phyloP scores from a whole-genome alignment of 1,284 basidiomycete species.

The Schizophyllum amplum region DNA sequence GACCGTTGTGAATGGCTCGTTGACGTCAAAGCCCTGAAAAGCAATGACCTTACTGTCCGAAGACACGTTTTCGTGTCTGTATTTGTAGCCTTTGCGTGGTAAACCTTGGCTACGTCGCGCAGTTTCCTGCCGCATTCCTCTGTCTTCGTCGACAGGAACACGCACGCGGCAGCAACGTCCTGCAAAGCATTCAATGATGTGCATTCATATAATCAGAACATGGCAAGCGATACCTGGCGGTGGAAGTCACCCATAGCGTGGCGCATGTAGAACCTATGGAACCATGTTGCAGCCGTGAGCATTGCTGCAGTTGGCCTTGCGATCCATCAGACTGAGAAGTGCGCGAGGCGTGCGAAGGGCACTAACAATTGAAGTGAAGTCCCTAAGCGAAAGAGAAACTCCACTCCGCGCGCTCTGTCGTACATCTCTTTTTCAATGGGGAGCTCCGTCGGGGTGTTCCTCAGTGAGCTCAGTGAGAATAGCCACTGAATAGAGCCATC shows the following conservation, averaged over 20 bases:
- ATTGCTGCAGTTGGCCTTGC: conserved; percentile 68
- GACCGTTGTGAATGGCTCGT: conserved; percentile 2
- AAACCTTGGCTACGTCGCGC: conserved; percentile 75
- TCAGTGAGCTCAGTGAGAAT: conserved; percentile 52
- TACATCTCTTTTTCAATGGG: conserved; percentile 60
- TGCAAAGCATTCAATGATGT: conserved; percentile 22
- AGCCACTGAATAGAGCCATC: conserved; percentile 51
- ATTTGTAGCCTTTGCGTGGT: conserved; percentile 60
- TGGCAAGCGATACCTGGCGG: conserved; percentile 45
- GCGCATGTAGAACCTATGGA: conserved; percentile 94
- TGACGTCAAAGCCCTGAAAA: background rate
- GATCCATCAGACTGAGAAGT: conserved; percentile 12
- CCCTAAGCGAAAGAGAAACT: conserved; percentile 74
- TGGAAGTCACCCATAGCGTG: conserved; percentile 80
- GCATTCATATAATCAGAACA: background rate
- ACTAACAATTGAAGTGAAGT: conserved; percentile 67
- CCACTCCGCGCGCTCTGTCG: conserved; percentile 69
- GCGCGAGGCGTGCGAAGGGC: conserved; percentile 10
- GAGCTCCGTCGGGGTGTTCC: conserved; percentile 51
- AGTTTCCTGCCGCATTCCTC: conserved; percentile 85
- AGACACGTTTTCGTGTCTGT: conserved; percentile 48
- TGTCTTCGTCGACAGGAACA: conserved; percentile 89
- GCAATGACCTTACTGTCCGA: conserved; percentile 50
- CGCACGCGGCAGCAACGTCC: conserved; percentile 85
- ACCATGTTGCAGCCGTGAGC: conserved; percentile 82